Evolutionary conservation across 805 yeast genomes (phyloP).

Genomic region (Candida sanyiensis): DNA sequence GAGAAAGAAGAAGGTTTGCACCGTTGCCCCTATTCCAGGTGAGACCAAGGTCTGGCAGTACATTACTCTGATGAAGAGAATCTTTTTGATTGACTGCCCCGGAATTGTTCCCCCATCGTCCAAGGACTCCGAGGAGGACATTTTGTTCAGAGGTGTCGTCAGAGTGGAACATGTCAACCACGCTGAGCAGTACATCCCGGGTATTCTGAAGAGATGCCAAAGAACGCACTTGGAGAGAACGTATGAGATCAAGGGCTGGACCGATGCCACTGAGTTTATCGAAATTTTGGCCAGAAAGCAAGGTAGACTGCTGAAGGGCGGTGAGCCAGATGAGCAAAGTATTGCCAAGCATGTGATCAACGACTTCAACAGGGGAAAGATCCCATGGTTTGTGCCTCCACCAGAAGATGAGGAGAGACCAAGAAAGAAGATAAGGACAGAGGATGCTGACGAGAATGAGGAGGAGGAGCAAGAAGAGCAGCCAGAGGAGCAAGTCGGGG

Average conservation of each 20-base stretch:
- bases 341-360: conserved; percentile 85
- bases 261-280: conserved; percentile 67
- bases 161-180: conserved; percentile 96
- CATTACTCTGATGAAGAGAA: conserved; percentile 92
- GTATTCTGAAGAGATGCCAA: conserved; percentile 77
- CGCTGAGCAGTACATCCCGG: conserved; percentile 94
- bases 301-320: conserved; percentile 92
- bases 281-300: conserved; percentile 89
- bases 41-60: conserved; percentile 99
- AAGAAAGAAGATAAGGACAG: conserved; percentile 26
- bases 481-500: conserved; percentile 15
- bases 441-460: conserved; percentile 17
- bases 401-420: conserved; percentile 60
- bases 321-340: conserved; percentile 95
- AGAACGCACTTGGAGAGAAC: conserved; percentile 90
- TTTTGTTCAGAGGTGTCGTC: conserved; percentile 92
- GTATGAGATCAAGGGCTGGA: conserved; percentile 92
- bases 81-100: conserved; percentile 94
- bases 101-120: conserved; percentile 97
- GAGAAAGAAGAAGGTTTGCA: conserved; percentile 92
- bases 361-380: conserved; percentile 94
- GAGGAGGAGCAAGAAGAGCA: conserved; percentile 11
- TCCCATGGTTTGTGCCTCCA: conserved; percentile 97
- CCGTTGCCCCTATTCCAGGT: conserved; percentile 97
- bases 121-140: conserved; percentile 86